A percentile compares a stretch with the other conserved stretches of the same genome.
These are phyloP conservation scores for Beauveria asiatica DNA, from an alignment of 2,329 filamentous ascomycete species.

Conservation along the genomic window DNA sequence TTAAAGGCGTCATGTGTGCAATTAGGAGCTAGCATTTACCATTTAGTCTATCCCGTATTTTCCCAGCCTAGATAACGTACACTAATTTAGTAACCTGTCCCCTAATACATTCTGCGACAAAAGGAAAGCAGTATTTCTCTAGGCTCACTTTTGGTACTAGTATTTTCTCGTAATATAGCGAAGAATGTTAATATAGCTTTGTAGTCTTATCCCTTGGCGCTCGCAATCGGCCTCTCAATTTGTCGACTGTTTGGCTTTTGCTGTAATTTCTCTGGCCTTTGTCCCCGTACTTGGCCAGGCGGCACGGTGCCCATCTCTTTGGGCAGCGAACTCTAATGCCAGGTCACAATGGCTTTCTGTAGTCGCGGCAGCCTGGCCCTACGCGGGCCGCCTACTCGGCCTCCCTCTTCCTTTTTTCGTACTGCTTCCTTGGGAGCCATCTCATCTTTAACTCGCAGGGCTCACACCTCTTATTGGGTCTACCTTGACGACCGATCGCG, in stretches of 20 bases:
- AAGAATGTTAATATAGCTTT: neutral
- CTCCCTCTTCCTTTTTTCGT: neutral
- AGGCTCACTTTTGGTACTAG: neutral
- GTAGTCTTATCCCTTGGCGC: neutral
- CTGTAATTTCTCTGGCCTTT: neutral
- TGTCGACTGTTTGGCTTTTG: neutral
- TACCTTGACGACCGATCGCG: neutral
- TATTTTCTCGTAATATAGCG: neutral
- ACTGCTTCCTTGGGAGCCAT: neutral
- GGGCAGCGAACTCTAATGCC: neutral
- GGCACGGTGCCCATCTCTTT: neutral
- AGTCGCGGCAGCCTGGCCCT: neutral
- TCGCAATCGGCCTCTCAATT: constrained; percentile 1
- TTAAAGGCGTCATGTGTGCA: neutral
- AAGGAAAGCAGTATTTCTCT: neutral
- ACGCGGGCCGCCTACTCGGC: neutral
- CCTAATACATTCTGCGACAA: neutral
- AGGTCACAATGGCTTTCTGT: neutral
- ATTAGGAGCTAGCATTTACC: neutral
- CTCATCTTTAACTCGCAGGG: neutral
- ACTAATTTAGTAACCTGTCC: neutral
- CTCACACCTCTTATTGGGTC: neutral
- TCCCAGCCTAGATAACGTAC: neutral
- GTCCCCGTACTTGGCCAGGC: neutral
- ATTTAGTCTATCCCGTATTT: neutral